Evolutionary conservation across 2,329 filamentous ascomycete genomes (phyloP).

Genomic region (Coniella vitis): DNA sequence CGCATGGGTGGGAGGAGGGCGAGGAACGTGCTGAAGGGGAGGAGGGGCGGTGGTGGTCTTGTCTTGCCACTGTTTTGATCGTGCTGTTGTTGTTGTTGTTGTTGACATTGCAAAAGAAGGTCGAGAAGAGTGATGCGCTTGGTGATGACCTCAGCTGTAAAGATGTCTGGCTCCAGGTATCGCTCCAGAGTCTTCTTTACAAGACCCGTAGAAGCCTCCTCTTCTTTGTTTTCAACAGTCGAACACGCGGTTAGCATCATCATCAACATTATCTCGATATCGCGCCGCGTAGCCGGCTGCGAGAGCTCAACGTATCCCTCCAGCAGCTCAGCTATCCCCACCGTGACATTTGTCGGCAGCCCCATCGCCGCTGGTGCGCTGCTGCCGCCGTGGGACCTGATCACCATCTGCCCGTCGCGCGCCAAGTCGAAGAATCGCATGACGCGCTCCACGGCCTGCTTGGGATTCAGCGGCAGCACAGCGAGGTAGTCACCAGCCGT

Average conservation of each 20-base stretch:
- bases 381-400: conserved; percentile 49
- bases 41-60: conserved; percentile 49
- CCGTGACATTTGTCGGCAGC: conserved; percentile 47
- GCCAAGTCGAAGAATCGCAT: conserved; percentile 60
- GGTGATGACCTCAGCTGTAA: conserved; percentile 40
- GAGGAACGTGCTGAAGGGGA: conserved; percentile 62
- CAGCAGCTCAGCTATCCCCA: conserved; percentile 58
- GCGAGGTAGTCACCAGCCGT: conserved; percentile 71
- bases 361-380: conserved; percentile 32
- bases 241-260: too few relatives aligned
- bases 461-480: conserved; percentile 64
- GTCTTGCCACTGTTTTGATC: too few relatives aligned
- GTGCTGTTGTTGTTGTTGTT: too few relatives aligned
- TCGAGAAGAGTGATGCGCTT: conserved; percentile 61
- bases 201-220: too few relatives aligned
- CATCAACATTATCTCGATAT: background rate
- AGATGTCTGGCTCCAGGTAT: conserved; percentile 38
- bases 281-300: conserved; percentile 62
- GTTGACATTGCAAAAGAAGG: conserved; percentile 55
- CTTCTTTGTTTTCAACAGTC: too few relatives aligned
- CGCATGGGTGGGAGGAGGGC: conserved; percentile 71
- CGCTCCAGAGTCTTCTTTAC: conserved; percentile 35
- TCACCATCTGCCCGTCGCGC: conserved; percentile 61
- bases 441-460: conserved; percentile 52
- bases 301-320: conserved; percentile 66